phyloP scores from a whole-genome alignment of 2,329 filamentous ascomycete genomes.

The Pyrenophora teres region DNA sequence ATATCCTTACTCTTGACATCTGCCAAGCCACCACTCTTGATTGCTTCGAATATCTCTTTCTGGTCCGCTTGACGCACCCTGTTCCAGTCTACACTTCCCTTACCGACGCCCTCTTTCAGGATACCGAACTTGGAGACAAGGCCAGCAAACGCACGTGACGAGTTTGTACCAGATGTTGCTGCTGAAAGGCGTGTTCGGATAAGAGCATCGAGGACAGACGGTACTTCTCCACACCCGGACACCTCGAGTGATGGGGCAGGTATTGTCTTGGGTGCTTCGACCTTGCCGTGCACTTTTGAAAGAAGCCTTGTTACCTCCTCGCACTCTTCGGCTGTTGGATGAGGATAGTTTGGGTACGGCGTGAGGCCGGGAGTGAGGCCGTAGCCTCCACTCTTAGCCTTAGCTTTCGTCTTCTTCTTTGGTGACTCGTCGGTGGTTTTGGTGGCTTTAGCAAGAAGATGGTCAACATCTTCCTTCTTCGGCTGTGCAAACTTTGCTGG shows the following conservation, averaged over 20 bases:
- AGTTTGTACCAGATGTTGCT: slow-evolving; percentile 64
- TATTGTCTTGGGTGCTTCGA: slow-evolving; percentile 67
- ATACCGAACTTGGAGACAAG: slow-evolving; percentile 69
- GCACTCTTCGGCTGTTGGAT: slow-evolving; percentile 71
- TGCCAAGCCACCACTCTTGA: slow-evolving; percentile 72
- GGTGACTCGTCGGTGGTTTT: slow-evolving; percentile 36
- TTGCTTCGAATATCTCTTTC: slow-evolving; percentile 68
- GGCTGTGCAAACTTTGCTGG: slow-evolving; percentile 25
- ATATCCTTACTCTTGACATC: slow-evolving; percentile 74
- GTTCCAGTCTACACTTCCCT: slow-evolving; percentile 77
- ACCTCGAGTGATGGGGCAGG: slow-evolving; percentile 71
- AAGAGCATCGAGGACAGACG: slow-evolving; percentile 67
- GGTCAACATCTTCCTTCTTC: slow-evolving; percentile 28
- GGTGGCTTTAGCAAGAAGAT: slow-evolving; percentile 33
- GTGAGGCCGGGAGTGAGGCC: slow-evolving; percentile 56
- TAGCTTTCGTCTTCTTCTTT: slow-evolving; percentile 43
- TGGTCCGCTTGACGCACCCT: slow-evolving; percentile 65
- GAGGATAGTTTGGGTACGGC: slow-evolving; percentile 70
- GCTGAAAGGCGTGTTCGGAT: slow-evolving; percentile 66
- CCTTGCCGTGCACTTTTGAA: slow-evolving; percentile 66
- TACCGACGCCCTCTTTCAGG: slow-evolving; percentile 65
- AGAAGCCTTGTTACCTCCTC: slow-evolving; percentile 70
- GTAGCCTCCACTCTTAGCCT: slow-evolving; percentile 50
- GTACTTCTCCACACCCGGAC: slow-evolving; percentile 72
- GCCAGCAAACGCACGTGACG: slow-evolving; percentile 68